A percentile compares a stretch with the other conserved stretches of the same genome.
These are phyloP conservation scores for Aspergillus terreus DNA, from an alignment of 2,329 filamentous ascomycete species.

Conservation along the genomic window DNA sequence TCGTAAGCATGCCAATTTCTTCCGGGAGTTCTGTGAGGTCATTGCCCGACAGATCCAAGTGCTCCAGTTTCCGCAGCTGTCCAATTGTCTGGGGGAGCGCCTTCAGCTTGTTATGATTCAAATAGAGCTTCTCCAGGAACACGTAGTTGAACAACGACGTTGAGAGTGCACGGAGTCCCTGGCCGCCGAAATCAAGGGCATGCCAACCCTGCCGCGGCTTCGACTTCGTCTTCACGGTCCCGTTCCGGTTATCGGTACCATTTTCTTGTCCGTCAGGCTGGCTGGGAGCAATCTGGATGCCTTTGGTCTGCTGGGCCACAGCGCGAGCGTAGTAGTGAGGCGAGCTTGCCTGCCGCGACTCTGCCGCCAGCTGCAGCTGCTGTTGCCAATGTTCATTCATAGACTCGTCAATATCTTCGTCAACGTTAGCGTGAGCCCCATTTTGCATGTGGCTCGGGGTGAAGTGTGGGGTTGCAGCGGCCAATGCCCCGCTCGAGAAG, in stretches of 20 bases:
- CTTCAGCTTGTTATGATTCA: constrained; percentile 87
- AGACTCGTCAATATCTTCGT: constrained; percentile 56
- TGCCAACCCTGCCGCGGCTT: constrained; percentile 74
- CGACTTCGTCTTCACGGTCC: constrained; percentile 60
- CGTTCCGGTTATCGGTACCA: constrained; percentile 57
- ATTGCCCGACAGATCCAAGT: constrained; percentile 87
- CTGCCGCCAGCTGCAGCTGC: constrained; percentile 76
- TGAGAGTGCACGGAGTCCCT: constrained; percentile 81
- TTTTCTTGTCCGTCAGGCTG: constrained; percentile 47
- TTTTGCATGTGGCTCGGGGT: constrained; percentile 58
- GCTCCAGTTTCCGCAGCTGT: constrained; percentile 71
- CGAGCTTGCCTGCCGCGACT: constrained; percentile 66
- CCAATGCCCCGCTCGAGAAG: constrained; percentile 45
- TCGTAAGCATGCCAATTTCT: constrained; percentile 96
- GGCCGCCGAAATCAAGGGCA: constrained; percentile 92
- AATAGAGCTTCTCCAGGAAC: constrained; percentile 87
- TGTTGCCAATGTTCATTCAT: constrained; percentile 77
- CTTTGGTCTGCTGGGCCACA: constrained; percentile 46
- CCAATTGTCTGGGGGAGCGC: constrained; percentile 78
- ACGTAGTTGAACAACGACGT: constrained; percentile 77
- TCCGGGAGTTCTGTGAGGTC: constrained; percentile 75
- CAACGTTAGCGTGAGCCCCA: constrained; percentile 53
- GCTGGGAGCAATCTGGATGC: constrained; percentile 45
- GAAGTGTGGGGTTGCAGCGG: constrained; percentile 54
- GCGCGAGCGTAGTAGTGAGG: constrained; percentile 64